Base-by-base conservation (phyloP, 306 rosid species). In the Trichosanthes cucumerina region DNA sequence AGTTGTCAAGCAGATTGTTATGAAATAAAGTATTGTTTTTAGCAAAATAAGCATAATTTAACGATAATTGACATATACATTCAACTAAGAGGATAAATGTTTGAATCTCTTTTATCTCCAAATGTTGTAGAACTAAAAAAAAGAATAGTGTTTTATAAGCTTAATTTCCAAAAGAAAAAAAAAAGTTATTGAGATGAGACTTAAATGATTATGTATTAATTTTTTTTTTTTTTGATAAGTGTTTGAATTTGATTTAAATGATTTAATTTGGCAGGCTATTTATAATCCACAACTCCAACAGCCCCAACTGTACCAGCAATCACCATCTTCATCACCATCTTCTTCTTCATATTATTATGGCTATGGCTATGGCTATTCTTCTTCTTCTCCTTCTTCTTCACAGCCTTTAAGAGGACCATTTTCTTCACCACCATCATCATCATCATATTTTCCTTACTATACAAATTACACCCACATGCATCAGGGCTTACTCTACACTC, bases 311-410 rank as follows among this genome's bases (percentile, higher is more conserved):
- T 71, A 71, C 50, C 56, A 12, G 2, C 57, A 13, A 13, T 24
- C 54, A 11, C 12, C 53, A 18, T 1, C 52, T 68, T 12, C 70
- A 1, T 38, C 74, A 0, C 3, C 72, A 18, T 64, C 75, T 9
- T 69, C 31, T 39, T 68, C 75, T 69, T 69, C 74, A 19, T 66
- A 38, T 41, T 71, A 44, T 46, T 73, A 26, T 73, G 50, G 74
- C 50, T 73, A 72, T 64, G 46, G 46, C 43, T 64, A 65, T 65
- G 73, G 26, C 26, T 65, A 65, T 65, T 9, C 46, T 36, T 36
- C 46, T 18, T 31, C 69, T 26, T 2, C 57, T 16, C 2, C 57
- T 33, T 71, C 77, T 26, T 72, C 77, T 24, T 47, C 77, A 47
- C 59, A 28, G 21, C 3, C 16, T 47, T 43, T 26, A 73, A 73